Percentiles rank a stretch among this genome's conserved stretches.
phyloP scores from a whole-genome alignment of 2,329 filamentous ascomycete species.

The Domatiomyces globalis region DNA sequence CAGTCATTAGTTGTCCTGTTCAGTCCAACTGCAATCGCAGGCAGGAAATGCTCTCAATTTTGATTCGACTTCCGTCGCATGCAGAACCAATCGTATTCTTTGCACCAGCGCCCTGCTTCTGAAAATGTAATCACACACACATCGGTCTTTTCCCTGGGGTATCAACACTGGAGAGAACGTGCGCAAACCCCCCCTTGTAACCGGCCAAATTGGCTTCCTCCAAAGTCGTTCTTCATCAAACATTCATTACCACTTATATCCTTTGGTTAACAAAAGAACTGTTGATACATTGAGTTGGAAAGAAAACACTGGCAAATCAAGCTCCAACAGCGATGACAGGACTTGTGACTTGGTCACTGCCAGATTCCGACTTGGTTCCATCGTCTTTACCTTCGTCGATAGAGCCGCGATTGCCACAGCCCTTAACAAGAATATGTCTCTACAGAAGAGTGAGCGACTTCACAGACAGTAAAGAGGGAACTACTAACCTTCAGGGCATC shows the following conservation, averaged over 20 bases:
- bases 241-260: neutral
- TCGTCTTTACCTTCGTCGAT: constrained; percentile 9
- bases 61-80: neutral
- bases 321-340: neutral
- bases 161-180: neutral
- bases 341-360: constrained; percentile 9
- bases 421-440: constrained; percentile 55
- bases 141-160: neutral
- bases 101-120: neutral
- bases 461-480: constrained; percentile 2
- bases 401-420: constrained; percentile 38
- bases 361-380: constrained; percentile 16
- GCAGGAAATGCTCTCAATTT: neutral
- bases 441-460: constrained; percentile 25
- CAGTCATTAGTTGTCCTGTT: neutral
- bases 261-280: neutral
- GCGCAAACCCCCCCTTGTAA: neutral
- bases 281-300: neutral
- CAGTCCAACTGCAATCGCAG: neutral
- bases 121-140: neutral
- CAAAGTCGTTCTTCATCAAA: neutral
- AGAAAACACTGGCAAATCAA: neutral
- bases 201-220: neutral
- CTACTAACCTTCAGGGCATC: constrained; percentile 81
- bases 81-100: neutral